Evolutionary conservation across 164 flowering plant species (phyloP), one percentile per base, ranked within the genome.

Genomic region (Dillenia turbinata): DNA sequence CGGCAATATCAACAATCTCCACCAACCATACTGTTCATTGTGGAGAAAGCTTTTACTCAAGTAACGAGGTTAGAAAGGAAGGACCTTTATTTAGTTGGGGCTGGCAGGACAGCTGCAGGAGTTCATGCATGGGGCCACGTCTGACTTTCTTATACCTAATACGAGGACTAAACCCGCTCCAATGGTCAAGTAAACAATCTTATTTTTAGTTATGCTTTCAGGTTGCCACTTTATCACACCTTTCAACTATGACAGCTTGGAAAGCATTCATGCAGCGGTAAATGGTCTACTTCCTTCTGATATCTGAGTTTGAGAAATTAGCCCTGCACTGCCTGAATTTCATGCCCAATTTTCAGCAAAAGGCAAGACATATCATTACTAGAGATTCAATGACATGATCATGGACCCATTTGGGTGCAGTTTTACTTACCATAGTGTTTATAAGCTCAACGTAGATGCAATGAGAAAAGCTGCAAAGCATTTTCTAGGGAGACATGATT

Each of bases 61-160:
- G 70, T 65, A 46, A 89, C 96, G 56, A 90, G 86, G 78, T 76
- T 90, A 44, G 82, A 80, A 17, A 75, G 97, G 17, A 63, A 79
- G 70, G 89, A 89, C 64, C 91, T 93, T 3, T 26, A 51, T 61
- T 73, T 93, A 60, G 97, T 85, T 59, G 97, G 95, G 69, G 96
- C 98, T 5, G 76, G 98, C 59, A 79, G 97, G 73, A 93, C 97
- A 6, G 97, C 90, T 72, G 57, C 83, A 12, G 97, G 98, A 63
- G 98, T 90, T 57, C 98, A 93, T 78, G 98, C 98, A 47, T 87
- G 83, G 90, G 97, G 97, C 63, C 98, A 93, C 96, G 96, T 92
- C 68, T 73, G 81, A 49, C 22, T 71, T 73, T 52, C 47, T 71
- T 60, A 8, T 54, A 63, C 63, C 59, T 57, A 33, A 33, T 33